Conservation (phyloP, 805 yeast species). For the Hanseniaspora osmophila region DNA sequence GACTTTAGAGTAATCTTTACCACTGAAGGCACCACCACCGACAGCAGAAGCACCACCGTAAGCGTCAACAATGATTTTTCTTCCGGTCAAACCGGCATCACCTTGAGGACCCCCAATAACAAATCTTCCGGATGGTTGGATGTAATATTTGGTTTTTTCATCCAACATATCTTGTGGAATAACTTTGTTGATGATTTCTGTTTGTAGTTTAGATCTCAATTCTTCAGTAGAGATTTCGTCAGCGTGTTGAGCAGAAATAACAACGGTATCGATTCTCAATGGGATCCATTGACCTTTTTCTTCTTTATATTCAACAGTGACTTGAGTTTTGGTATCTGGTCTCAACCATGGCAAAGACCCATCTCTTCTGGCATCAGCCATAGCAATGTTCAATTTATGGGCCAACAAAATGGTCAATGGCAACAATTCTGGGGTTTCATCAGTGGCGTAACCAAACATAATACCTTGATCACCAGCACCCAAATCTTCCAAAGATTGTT, state of each 20-base stretch:
- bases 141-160: slow-evolving; percentile 91
- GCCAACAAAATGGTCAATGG: slow-evolving; percentile 90
- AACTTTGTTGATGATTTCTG: slow-evolving; percentile 80
- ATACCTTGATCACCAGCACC: slow-evolving; percentile 99
- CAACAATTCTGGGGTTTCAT: slow-evolving; percentile 93
- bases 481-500: slow-evolving; percentile 86
- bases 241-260: slow-evolving; percentile 95
- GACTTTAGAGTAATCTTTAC: slow-evolving; percentile 98
- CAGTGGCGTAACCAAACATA: slow-evolving; percentile 99
- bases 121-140: slow-evolving; percentile 98
- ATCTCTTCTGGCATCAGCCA: slow-evolving; percentile 94
- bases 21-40: slow-evolving; percentile 99
- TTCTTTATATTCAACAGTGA: slow-evolving; percentile 88
- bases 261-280: slow-evolving; percentile 92
- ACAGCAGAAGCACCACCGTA: slow-evolving; percentile 99
- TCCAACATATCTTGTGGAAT: slow-evolving; percentile 84
- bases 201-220: slow-evolving; percentile 61
- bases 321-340: slow-evolving; percentile 99
- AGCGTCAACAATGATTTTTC: slow-evolving; percentile 98
- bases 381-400: slow-evolving; percentile 90
- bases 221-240: slow-evolving; percentile 91
- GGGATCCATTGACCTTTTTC: slow-evolving; percentile 95
- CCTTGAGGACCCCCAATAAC: slow-evolving; percentile 99
- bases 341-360: slow-evolving; percentile 93
- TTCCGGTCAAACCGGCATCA: slow-evolving; percentile 99